phyloP scores from a whole-genome alignment of 441 rosid genomes.

The Gossypium armourianum region DNA sequence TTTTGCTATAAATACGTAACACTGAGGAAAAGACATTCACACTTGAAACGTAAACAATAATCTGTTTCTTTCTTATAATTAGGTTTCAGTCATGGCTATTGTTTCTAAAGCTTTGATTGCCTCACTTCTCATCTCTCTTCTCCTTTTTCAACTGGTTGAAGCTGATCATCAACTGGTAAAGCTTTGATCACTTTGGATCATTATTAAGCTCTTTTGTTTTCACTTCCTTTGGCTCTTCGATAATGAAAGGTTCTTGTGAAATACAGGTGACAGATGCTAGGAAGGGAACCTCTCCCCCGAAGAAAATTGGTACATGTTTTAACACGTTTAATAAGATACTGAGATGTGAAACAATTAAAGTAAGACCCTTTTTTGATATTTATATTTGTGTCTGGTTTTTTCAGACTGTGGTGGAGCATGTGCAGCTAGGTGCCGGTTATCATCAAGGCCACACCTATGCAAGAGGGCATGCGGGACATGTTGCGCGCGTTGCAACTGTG shows the following conservation, averaged over 20 bases:
- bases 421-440: constrained; percentile 35
- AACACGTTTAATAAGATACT: background rate
- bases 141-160: constrained; percentile 33
- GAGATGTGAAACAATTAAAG: background rate
- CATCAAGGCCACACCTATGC: constrained; percentile 42
- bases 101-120: constrained; percentile 33
- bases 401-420: constrained; percentile 50
- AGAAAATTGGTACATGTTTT: constrained; percentile 22
- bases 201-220: background rate
- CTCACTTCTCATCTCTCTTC: constrained; percentile 43
- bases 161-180: constrained; percentile 33
- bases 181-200: background rate
- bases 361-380: background rate
- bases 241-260: background rate
- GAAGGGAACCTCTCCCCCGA: background rate
- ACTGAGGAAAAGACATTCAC: background rate
- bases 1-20: constrained; percentile 21
- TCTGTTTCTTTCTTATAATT: background rate
- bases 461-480: constrained; percentile 59
- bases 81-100: constrained; percentile 31
- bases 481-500: constrained; percentile 54
- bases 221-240: too few relatives aligned
- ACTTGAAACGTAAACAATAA: background rate
- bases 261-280: background rate
- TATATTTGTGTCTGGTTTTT: background rate